Conservation (phyloP, 306 rosid species). For the Trifolium subterraneum region DNA sequence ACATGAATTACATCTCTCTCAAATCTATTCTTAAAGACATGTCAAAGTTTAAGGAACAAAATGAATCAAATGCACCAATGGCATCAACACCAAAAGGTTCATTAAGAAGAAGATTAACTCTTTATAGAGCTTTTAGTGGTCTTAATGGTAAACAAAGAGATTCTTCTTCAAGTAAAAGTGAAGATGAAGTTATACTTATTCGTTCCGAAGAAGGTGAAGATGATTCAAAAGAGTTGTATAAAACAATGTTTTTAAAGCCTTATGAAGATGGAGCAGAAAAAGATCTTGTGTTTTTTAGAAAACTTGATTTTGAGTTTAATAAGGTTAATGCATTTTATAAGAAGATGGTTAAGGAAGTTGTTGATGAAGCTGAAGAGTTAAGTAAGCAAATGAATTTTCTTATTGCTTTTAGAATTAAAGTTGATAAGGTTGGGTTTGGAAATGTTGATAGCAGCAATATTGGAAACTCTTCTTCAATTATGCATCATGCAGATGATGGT, state of each 20-base stretch:
- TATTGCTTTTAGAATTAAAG: slow-evolving; percentile 70
- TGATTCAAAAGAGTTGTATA: slow-evolving; percentile 49
- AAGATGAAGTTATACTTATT: slow-evolving; percentile 66
- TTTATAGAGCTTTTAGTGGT: slow-evolving; percentile 78
- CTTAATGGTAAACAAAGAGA: slow-evolving; percentile 46
- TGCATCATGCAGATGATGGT: slow-evolving; percentile 34
- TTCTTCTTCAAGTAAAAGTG: slow-evolving; percentile 52
- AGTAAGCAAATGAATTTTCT: slow-evolving; percentile 73
- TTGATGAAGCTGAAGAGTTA: slow-evolving; percentile 72
- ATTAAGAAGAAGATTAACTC: slow-evolving; percentile 59
- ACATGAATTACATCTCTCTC: slow-evolving; percentile 69
- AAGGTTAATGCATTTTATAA: slow-evolving; percentile 66
- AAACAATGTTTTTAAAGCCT: slow-evolving; percentile 58
- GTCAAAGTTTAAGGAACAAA: slow-evolving; percentile 32
- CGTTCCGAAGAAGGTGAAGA: slow-evolving; percentile 45
- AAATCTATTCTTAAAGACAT: slow-evolving; percentile 55
- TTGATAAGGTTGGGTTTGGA: slow-evolving; percentile 50
- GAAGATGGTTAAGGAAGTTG: slow-evolving; percentile 56
- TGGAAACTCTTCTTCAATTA: slow-evolving; percentile 38
- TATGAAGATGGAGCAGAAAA: slow-evolving; percentile 57
- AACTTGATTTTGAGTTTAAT: slow-evolving; percentile 77
- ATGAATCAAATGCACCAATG: slow-evolving; percentile 31
- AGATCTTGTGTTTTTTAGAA: slow-evolving; percentile 61
- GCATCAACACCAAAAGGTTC: slow-evolving; percentile 55
- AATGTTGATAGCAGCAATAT: slow-evolving; percentile 27